These are phyloP conservation scores for Tetragonia tetragonoides DNA, from an alignment of 148 eudicot genomes.

Conservation along the genomic window DNA sequence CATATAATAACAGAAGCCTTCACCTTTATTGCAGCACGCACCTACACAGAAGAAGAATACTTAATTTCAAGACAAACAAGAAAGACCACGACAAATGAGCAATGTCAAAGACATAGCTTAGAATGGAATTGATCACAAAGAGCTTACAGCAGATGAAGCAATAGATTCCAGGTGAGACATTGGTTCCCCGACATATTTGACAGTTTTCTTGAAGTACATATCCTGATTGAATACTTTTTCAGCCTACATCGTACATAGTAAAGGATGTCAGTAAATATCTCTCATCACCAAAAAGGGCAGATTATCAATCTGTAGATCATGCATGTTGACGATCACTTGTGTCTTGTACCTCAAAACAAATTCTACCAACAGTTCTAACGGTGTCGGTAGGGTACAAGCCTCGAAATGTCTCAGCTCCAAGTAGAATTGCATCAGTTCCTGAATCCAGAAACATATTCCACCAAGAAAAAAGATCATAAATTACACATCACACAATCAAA, in stretches of 20 bases:
- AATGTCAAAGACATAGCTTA: background rate
- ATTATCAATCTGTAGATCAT: background rate
- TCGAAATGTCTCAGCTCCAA: slow-evolving; percentile 93
- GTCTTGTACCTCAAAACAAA: slow-evolving; percentile 77
- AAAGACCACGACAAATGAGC: background rate
- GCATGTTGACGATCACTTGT: background rate
- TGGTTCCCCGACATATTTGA: slow-evolving; percentile 46
- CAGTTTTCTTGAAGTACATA: slow-evolving; percentile 44
- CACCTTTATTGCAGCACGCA: slow-evolving; percentile 88
- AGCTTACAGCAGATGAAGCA: slow-evolving; percentile 47
- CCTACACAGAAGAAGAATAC: slow-evolving; percentile 39
- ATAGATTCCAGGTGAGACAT: slow-evolving; percentile 50
- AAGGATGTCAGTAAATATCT: background rate
- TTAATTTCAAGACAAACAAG: background rate
- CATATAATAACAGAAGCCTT: slow-evolving; percentile 97
- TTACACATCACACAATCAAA: background rate
- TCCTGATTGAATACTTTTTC: slow-evolving; percentile 52
- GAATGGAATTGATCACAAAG: background rate
- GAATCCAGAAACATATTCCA: slow-evolving; percentile 24
- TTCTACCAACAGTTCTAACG: slow-evolving; percentile 76
- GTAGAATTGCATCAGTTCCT: slow-evolving; percentile 99
- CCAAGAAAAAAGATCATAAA: background rate
- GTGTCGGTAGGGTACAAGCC: slow-evolving; percentile 93
- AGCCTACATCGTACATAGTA: slow-evolving; percentile 28
- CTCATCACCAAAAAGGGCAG: background rate